Base-by-base conservation (phyloP, 169 alveolate genomes). In the Plasmodium gaboni region DNA sequence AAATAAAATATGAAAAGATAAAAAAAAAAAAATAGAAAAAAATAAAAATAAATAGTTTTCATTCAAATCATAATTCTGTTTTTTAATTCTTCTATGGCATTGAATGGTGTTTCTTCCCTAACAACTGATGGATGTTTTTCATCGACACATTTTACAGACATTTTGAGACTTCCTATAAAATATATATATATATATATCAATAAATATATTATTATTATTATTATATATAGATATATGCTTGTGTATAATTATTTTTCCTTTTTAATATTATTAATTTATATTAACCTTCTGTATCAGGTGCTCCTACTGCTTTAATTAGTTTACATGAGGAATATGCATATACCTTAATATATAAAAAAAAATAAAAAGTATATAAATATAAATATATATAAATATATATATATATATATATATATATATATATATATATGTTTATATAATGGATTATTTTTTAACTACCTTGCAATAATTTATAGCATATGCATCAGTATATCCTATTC, bases 401-500 rank as follows among this genome's bases (percentile, higher is more conserved):
- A 48, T 67, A 76, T 63, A 76, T 24, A 73, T 74, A 38, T 22
- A 13, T 48, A 9, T 15, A 19, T 32, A 7, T 32, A n/a, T n/a
- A 26, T 15, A 48, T 59, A 28, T 44, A 42, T 61, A 46, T 63
- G 42, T 2, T 8, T 44, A 60, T 17, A 61, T 2, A 4, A 51
- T 5, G 7, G 9, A n/a, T 68, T 22, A 13, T 17, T 22, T 10
- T 50, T 46, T 44, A 51, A 67, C 44, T 70, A 83, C 91, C 22
- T 68, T 63, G 22, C 91, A 83, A 32, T 67, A 61, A 10, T 53
- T 67, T 8, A 68, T 28, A 22, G 15, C 24, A 53, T 51, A 83
- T 6, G 91, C 85, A 22, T 83, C 91, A 12, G 91, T 83, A 60
- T 83, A 83, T 28, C 91, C 91, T 68, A 83, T 68, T 48, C 91